Evolutionary conservation across 139 green algal species (phyloP), one percentile per base, ranked within the genome.

Genomic region (Volvox reticuliferus): DNA sequence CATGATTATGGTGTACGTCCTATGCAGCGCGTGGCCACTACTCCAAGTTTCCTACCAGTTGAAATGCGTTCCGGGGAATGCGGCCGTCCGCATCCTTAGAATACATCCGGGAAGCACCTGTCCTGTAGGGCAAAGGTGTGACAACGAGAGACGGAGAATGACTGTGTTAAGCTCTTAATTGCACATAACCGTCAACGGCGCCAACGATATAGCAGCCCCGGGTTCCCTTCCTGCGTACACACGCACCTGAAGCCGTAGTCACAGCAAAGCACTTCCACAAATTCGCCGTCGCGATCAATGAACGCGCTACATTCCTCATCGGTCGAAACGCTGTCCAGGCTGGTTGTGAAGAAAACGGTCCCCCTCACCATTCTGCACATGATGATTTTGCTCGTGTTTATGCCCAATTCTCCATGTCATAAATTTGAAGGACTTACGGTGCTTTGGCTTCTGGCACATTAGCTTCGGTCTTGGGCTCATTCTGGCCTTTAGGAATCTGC

Each of bases 171-270:
- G 44, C 44, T n/a, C 44, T 55, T 55, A 55, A 55, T 55, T 55
- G 9, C 44, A 5, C 5, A 55, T 55, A 55, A 55, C 44, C 9
- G 5, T 55, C n/a, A n/a, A n/a, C n/a, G n/a, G n/a, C n/a, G 9
- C 44, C 44, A 55, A 55, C 44, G 44, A 55, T 55, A 55, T n/a
- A n/a, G n/a, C n/a, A n/a, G n/a, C n/a, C n/a, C n/a, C n/a, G n/a
- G n/a, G n/a, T 55, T 55, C 44, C 44, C 44, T 9, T 55, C 44
- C 9, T 55, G 44, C 5, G 9, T 55, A 55, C 5, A 12, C 37
- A 35, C 82, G 30, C 16, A 96, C 28, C 97, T 92, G 93, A 98
- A 98, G 75, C 97, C 97, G 73, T 98, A 98, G 85, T 98, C 97
- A 68, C 95, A 96, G 79, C 95, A 96, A 94, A 98, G 96, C 12